Base-by-base conservation (phyloP, 106 monocot genomes). In the Apostasia ramifera region DNA sequence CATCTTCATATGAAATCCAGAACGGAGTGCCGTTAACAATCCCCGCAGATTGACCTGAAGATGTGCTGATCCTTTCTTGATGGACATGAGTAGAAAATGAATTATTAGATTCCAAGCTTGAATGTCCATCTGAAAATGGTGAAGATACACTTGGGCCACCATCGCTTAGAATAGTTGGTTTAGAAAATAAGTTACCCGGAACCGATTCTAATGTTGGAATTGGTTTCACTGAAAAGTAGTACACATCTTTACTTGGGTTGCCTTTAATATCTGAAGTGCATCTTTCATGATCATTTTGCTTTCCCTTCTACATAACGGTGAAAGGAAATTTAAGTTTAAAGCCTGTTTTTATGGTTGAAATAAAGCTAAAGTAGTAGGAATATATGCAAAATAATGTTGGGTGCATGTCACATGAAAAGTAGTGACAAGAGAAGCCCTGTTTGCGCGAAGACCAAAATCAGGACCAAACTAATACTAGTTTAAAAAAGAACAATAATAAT, bases 1-100 rank as follows among this genome's bases (percentile, higher is more conserved):
- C 78, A 11, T 78, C 78, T 10, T 78, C 78, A 42, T 66, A 78
- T 5, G 78, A 60, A 67, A 60, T 65, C 53, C 71, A 61, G 40
- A 56, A 40, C 9, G 59, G 43, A 9, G 49, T 56, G 57, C 47
- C 63, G 41, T 55, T 1, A 57, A 55, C 15, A 61, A 64, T 69
- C 13, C 70, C 70, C 55, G 47, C 64, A 43, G 12, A 70, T 55
- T 64, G 5, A 13, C 6, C 6, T 6, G 74, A 65, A n/a, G 77
- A 65, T 40, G 53, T 1, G 38, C 71, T 59, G 43, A 59, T 4
- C 43, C 57, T 71, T 71, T 66, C 77, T 44, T 66, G 47, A 44
- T 66, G 42, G 57, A 51, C 57, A 59, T 57, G 50, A 8, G 44
- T 39, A 51, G 70, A 57, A 66, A 42, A 59, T 66, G 4, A 44